Conservation (phyloP, 805 yeast species). For the Candida chilensis region DNA sequence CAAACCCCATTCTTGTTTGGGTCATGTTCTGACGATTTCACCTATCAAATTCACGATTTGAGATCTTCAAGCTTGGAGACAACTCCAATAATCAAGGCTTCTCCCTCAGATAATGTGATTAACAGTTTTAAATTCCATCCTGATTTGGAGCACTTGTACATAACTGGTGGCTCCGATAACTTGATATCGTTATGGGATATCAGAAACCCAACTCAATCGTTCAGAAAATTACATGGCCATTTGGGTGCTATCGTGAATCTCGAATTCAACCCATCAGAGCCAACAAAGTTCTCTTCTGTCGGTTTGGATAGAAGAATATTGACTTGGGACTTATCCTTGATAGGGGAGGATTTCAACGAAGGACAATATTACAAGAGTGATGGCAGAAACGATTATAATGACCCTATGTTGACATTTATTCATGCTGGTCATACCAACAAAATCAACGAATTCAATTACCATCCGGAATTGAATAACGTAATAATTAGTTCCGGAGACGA, state of each 20-base stretch:
- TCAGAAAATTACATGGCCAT: conserved; percentile 66
- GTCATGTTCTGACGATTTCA: conserved; percentile 61
- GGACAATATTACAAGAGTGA: conserved; percentile 47
- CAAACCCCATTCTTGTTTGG: conserved; percentile 41
- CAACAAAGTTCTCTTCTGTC: conserved; percentile 43
- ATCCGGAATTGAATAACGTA: conserved; percentile 49
- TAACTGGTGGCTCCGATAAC: conserved; percentile 74
- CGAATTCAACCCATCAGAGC: conserved; percentile 40
- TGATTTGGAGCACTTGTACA: conserved; percentile 40
- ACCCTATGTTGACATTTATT: conserved; percentile 69
- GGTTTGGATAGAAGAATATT: conserved; percentile 61
- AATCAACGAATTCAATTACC: conserved; percentile 60
- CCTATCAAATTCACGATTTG: conserved; percentile 53
- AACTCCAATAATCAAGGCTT: conserved; percentile 32
- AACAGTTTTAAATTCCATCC: conserved; percentile 66
- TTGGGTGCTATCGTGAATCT: conserved; percentile 44
- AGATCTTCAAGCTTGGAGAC: conserved; percentile 21
- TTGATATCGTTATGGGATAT: conserved; percentile 70
- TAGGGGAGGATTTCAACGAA: conserved; percentile 46
- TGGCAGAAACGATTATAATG: conserved; percentile 36
- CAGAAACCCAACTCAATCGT: conserved; percentile 47
- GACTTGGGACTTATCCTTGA: conserved; percentile 62
- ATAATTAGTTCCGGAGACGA: conserved; percentile 70
- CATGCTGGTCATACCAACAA: conserved; percentile 84
- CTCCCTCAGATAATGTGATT: conserved; percentile 48